Conservation (phyloP, 163 green algal species). For the Scenedesmus sp. region DNA sequence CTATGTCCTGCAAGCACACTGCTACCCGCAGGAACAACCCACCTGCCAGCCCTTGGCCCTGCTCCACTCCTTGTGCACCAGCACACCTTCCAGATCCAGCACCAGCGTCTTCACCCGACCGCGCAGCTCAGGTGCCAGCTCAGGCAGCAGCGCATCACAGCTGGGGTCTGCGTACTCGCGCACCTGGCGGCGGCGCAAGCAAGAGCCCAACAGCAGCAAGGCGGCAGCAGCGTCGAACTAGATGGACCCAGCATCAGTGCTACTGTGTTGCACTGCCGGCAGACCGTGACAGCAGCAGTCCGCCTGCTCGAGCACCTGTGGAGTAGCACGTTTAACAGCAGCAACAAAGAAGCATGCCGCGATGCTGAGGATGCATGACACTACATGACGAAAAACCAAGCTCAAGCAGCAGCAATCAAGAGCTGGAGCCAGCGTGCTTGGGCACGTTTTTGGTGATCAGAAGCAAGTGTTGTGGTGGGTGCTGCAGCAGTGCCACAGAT, state of each 20-base stretch:
- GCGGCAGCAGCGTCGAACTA: neutral
- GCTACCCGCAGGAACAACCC: neutral
- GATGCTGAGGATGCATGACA: too few relatives aligned
- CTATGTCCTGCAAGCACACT: too few relatives aligned
- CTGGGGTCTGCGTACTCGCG: constrained; percentile 90
- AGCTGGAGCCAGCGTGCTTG: neutral
- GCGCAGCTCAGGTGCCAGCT: constrained; percentile 80
- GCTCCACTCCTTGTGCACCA: constrained; percentile 96
- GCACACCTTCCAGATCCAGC: constrained; percentile 95
- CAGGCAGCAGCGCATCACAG: constrained; percentile 94
- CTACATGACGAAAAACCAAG: too few relatives aligned
- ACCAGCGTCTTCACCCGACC: constrained; percentile 92
- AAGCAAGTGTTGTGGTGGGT: too few relatives aligned
- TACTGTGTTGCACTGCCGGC: constrained; percentile 85
- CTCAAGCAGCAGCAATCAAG: neutral
- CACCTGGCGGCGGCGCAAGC: constrained; percentile 32
- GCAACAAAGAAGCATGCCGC: neutral
- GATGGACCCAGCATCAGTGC: too few relatives aligned
- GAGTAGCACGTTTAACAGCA: too few relatives aligned
- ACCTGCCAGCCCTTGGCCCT: constrained; percentile 89
- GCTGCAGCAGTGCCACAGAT: too few relatives aligned
- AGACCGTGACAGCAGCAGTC: constrained; percentile 93
- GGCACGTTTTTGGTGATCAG: too few relatives aligned
- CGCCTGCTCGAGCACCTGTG: constrained; percentile 76
- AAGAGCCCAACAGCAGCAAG: neutral